Base-by-base conservation (phyloP, 257 asterid species). In the Catharanthus roseus region DNA sequence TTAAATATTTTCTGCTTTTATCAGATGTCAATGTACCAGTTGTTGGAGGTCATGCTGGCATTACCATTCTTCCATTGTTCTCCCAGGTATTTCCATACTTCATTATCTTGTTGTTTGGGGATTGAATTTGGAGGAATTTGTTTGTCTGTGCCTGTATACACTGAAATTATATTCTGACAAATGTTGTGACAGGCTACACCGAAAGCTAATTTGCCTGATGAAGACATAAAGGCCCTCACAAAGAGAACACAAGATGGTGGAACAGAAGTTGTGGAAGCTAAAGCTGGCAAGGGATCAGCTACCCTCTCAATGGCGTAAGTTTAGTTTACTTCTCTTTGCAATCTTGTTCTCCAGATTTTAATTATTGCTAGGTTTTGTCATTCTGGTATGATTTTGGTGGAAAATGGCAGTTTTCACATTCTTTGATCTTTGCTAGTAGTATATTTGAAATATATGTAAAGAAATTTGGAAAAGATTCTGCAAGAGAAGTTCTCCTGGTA, bases 301-400 rank as follows among this genome's bases (percentile, higher is more conserved):
- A 95, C 99, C 54, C 96, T 95, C 64, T 95, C 99, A 31, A 91
- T 95, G 99, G 99, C 96, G 97, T 91, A 84, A 79, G 96, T 86
- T 31, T 47, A 42, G 10, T 10, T 9, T 10, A 2, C 13, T 31
- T 11, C 28, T 6, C 65, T 3, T 28, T 5, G 4, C 4, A 8
- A 61, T 57, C 19, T 10, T 28, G 0, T 51, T 64, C 31, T 23
- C 24, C 26, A 10, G 5, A 33, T 5, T 69, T 10, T 36, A 10
- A 8, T 15, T 53, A 42, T 34, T 36, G 2, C 55, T 2, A 13
- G 11, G 34, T 11, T 18, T 45, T 28, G 7, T 6, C 21, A 41
- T 33, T 68, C 21, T 26, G 15, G n/a, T 18, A 19, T 13, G 5
- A 24, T 15, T 38, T 54, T 21, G 12, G 33, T 53, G 47, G 65